Evolutionary conservation across 2,329 filamentous ascomycete genomes (phyloP), one percentile per base, ranked within the genome.

Genomic region (Lomentospora prolificans): DNA sequence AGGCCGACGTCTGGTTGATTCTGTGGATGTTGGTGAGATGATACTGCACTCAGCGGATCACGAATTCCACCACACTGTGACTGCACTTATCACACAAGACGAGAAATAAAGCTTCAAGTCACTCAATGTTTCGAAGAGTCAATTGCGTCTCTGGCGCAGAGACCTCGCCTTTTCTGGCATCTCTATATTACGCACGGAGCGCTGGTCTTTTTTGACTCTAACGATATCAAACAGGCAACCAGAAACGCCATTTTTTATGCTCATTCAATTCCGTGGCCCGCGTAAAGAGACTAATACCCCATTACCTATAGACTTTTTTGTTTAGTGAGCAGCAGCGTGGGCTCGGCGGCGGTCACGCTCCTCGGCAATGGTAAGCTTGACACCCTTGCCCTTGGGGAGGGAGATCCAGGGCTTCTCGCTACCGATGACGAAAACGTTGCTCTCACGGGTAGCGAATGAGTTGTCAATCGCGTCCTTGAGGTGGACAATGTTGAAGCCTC

Each of bases 401-500:
- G 89, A 95, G 80, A 99, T 86, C 94, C 94, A 99, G 71, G 94
- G 92, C 88, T 97, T 97, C 72, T 99, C 94, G 69, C 86, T 82
- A 71, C 94, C 94, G 69, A 99, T 96, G 81, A 99, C 86, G 81
- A 99, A 99, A 71, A 99, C 91, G 89, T 99, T 99, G 84, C 80
- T 87, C 84, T 99, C 91, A 79, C 94, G 94, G 73, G 94, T 99
- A 71, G 94, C 91, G 79, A 99, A 99, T 73, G 89, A 89, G 88
- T 99, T 99, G 86, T 97, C 94, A 78, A 99, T 92, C 71, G 91
- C 92, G 73, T 99, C 94, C 89, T 99, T 99, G 79, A 99, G 87
- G 84, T 96, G 91, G 76, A 99, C 91, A 72, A 99, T 95, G 85
- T 95, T 95, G 89, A 99, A 99, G 77, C 94, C 94, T 84, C 94